Evolutionary conservation across 176 grass and related monocot species (phyloP), one percentile per base, ranked within the genome.

Genomic region (Zizania latifolia): DNA sequence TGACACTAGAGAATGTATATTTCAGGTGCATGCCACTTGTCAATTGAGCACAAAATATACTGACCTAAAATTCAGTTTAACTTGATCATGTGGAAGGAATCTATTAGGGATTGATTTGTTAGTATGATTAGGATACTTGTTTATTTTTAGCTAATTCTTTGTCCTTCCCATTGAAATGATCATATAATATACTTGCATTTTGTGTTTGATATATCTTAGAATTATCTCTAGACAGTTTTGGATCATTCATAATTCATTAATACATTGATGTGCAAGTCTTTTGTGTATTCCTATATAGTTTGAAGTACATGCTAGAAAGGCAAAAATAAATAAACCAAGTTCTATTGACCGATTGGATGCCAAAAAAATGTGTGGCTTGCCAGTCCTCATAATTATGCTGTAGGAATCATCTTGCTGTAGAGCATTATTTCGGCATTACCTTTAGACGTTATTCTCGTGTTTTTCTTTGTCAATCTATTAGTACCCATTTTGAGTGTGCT

Each of bases 11-110:
- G 4, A 33, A 53, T 40, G 6, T 6, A 28, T 17, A 27, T 39
- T 65, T 33, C 43, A 32, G n/a, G 10, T 68, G n/a, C 23, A 69
- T 68, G 6, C 28, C 5, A 22, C 10, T 66, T 24, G 30, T 67
- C 8, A 57, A 7, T 79, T 66, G 60, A 41, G 61, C 28, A 32
- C 28, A 40, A 13, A 43, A 17, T 48, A 4, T 36, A 46, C 3
- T 12, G 31, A 66, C 3, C 13, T n/a, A n/a, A 15, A 19, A 72
- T 32, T 68, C 22, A 6, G 17, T 65, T 58, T 37, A 4, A 39
- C 60, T 68, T 78, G 33, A 63, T 78, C 54, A 67, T 80, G 32
- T 84, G 19, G 13, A 73, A 12, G 10, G 10, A 11, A 2, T 43
- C 26, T 60, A 53, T 51, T 58, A 38, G 32, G 2, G 39, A 78